Percentiles rank a stretch among this genome's conserved stretches.
Evolutionary conservation across 441 rosid species (phyloP).

Genomic region (Mallotus repandus): DNA sequence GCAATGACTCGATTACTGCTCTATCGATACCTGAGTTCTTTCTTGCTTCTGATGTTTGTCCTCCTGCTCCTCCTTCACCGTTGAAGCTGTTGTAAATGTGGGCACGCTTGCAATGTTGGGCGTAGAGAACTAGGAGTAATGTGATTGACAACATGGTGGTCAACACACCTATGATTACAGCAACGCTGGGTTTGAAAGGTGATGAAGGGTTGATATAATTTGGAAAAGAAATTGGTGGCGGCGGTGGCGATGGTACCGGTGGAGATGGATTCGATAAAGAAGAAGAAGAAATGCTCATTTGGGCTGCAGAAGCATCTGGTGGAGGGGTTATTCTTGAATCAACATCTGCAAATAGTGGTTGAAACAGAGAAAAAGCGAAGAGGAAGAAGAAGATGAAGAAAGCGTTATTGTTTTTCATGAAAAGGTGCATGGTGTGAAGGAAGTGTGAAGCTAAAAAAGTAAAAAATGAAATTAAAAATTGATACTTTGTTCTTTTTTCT

Average conservation of each 20-base stretch:
- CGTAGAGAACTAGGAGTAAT: slow-evolving; percentile 76
- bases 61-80: background rate
- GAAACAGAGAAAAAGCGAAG: background rate
- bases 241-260: slow-evolving; percentile 14
- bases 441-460: slow-evolving; percentile 5
- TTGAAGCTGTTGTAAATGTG: slow-evolving; percentile 1
- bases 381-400: background rate
- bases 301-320: background rate
- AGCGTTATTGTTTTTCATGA: background rate
- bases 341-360: slow-evolving; percentile 13
- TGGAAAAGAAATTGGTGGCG: slow-evolving; percentile 22
- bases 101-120: slow-evolving; percentile 61
- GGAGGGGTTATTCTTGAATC: slow-evolving; percentile 17
- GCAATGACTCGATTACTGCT: slow-evolving; percentile 67
- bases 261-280: background rate
- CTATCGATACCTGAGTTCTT: slow-evolving; percentile 81
- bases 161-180: slow-evolving; percentile 55
- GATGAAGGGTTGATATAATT: slow-evolving; percentile 4
- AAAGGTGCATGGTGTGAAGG: background rate
- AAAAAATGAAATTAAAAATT: background rate
- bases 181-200: slow-evolving; percentile 61
- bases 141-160: slow-evolving; percentile 68
- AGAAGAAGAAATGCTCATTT: background rate
- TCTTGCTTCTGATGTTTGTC: slow-evolving; percentile 21
- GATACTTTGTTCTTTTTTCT: too few species aligned